These are phyloP conservation scores for Yamadazyma sp. DNA, from an alignment of 805 yeast genomes.

Conservation along the genomic window DNA sequence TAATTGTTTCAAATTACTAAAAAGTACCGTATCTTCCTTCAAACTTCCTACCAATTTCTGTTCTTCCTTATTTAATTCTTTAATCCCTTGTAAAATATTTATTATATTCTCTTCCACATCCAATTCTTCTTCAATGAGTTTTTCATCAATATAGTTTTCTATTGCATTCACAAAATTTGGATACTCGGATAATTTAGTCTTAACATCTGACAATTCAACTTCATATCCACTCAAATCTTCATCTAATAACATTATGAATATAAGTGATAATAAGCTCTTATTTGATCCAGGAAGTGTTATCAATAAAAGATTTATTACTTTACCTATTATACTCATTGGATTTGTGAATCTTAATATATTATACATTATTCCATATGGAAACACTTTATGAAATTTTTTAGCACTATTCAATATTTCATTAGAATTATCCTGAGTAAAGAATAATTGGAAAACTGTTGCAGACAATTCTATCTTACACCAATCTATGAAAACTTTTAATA, in stretches of 20 bases:
- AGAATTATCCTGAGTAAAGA: conserved; percentile 78
- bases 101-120: conserved; percentile 8
- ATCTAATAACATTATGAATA: conserved; percentile 54
- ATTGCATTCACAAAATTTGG: conserved; percentile 25
- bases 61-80: not conserved
- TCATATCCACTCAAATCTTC: conserved; percentile 16
- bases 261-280: conserved; percentile 57
- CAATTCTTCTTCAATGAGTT: conserved; percentile 4
- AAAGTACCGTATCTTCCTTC: not conserved
- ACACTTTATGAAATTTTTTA: conserved; percentile 65
- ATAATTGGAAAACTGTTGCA: conserved; percentile 75
- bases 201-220: conserved; percentile 31
- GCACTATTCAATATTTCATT: conserved; percentile 71
- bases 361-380: conserved; percentile 78
- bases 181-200: conserved; percentile 23
- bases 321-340: conserved; percentile 80
- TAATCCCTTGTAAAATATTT: conserved; percentile 1
- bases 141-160: conserved; percentile 19
- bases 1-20: conserved; percentile 53
- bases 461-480: conserved; percentile 84
- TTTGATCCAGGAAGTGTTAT: conserved; percentile 38
- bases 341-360: conserved; percentile 80
- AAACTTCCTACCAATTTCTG: not conserved
- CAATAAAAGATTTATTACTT: conserved; percentile 75
- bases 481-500: conserved; percentile 67